Base-by-base conservation (phyloP, 2,329 filamentous ascomycete genomes). In the Coniochaeta hoffmannii region DNA sequence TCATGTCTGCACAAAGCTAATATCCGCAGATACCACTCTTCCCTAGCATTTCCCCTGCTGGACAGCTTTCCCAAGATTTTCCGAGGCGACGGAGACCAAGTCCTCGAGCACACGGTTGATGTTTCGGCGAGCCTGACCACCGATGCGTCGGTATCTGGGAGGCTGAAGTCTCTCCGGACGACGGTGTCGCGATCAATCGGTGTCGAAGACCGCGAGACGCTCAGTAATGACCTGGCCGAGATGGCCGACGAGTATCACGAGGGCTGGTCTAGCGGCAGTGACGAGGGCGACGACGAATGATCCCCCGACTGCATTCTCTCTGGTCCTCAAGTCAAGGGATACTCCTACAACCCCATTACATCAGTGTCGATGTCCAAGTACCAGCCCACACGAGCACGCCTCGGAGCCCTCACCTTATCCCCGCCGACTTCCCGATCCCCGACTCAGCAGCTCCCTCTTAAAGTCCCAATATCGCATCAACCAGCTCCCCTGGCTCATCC, bases 231-330 rank as follows among this genome's bases (percentile, higher is more conserved):
- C 12, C 76, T 99, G 36, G 85, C 88, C 24, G 87, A 89, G 57
- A 85, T 97, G 64, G 87, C 88, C 1, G 92, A 96, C 65, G 89
- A 89, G 57, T 97, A 97, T 68, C 85, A 90, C 62, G 89, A 94
- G 58, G 90, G 90, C 1, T 96, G 90, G 89, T 85, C 84, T 12
- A 90, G 87, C 64, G 90, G 85, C 24, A 87, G 83, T 56, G 88
- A 89, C 62, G 79, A 84, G 9, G 86, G 83, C 19, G 85, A 90
- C 56, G 86, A 90, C 53, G 76, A 81, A 8, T 68, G 46, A 59
- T 22, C n/a, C 7, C 5, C 7, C 50, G 14, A 7, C 11, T 28
- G 17, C 24, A 3, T 19, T 32, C 32, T 50, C 44, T 11, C 28
- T 28, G 12, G 9, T 46, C 22, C 41, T 15, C 41, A 6, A 26